phyloP scores from a whole-genome alignment of 345 rosid genomes.

The Ceriops tagal region DNA sequence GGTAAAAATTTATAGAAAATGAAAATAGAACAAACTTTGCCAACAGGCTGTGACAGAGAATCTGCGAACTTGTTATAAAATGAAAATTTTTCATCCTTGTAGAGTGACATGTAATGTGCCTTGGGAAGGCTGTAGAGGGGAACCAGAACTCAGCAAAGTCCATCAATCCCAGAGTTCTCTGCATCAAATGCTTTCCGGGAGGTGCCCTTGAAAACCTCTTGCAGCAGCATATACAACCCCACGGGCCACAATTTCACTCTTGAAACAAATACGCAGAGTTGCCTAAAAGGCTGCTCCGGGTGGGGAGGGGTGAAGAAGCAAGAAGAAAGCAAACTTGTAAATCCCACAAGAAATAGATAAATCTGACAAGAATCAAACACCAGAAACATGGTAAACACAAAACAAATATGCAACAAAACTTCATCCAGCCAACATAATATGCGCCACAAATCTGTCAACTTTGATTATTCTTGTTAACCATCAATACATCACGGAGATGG shows the following conservation, averaged over 20 bases:
- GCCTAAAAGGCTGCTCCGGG: slow-evolving; percentile 22
- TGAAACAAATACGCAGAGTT: slow-evolving; percentile 72
- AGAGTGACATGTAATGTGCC: slow-evolving; percentile 67
- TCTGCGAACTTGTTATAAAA: slow-evolving; percentile 55
- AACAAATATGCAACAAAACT: too few relatives aligned
- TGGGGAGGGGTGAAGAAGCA: too few relatives aligned
- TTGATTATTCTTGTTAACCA: too few relatives aligned
- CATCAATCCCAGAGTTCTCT: slow-evolving; percentile 80
- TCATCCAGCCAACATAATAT: too few relatives aligned
- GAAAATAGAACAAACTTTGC: slow-evolving; percentile 42
- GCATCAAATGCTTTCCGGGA: slow-evolving; percentile 96
- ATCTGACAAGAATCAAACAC: too few relatives aligned
- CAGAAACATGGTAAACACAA: too few relatives aligned
- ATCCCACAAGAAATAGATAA: too few relatives aligned
- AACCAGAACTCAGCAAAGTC: slow-evolving; percentile 82
- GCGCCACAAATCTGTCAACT: too few relatives aligned
- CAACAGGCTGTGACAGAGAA: slow-evolving; percentile 43
- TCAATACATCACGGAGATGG: too few relatives aligned
- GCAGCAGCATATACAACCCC: slow-evolving; percentile 95
- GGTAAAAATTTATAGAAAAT: neutral
- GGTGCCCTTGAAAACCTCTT: slow-evolving; percentile 76
- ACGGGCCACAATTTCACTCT: slow-evolving; percentile 91
- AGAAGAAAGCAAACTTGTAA: too few relatives aligned
- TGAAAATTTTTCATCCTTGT: slow-evolving; percentile 80
- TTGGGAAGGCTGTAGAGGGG: slow-evolving; percentile 75